A percentile compares a stretch with the other conserved stretches of the same genome.
Conservation (phyloP, 306 rosid genomes). For the Macrotyloma uniflorum region DNA sequence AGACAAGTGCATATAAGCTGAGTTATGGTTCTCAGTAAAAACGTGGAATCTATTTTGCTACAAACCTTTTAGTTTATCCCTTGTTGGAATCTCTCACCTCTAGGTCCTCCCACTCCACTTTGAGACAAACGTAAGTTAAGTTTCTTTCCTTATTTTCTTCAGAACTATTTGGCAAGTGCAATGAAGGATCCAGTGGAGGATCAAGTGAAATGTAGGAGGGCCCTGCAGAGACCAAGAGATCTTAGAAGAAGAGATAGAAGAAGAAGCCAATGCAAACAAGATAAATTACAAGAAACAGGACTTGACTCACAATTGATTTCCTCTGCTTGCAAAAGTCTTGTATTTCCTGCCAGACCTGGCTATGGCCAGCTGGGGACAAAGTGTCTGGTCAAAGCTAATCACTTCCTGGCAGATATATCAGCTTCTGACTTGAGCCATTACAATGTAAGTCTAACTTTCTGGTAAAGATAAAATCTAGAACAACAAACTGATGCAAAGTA, state of each 20-base stretch:
- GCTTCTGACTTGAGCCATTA: slow-evolving; percentile 61
- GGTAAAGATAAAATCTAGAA: neutral
- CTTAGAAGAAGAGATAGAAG: slow-evolving; percentile 47
- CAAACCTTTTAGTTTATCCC: slow-evolving; percentile 16
- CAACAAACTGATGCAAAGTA: neutral
- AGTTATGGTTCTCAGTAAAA: slow-evolving; percentile 25
- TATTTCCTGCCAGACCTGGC: slow-evolving; percentile 51
- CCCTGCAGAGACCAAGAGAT: slow-evolving; percentile 37
- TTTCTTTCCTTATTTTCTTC: slow-evolving; percentile 29
- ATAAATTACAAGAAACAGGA: slow-evolving; percentile 32
- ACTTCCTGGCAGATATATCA: slow-evolving; percentile 60
- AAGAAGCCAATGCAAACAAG: slow-evolving; percentile 32
- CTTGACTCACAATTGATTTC: slow-evolving; percentile 13
- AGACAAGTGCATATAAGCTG: slow-evolving; percentile 14
- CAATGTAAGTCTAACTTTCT: slow-evolving; percentile 42
- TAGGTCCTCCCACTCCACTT: neutral
- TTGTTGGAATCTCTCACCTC: slow-evolving; percentile 2
- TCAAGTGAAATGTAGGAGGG: slow-evolving; percentile 35
- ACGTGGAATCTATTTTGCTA: neutral
- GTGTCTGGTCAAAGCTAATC: slow-evolving; percentile 65
- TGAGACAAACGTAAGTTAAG: neutral
- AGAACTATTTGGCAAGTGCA: slow-evolving; percentile 26
- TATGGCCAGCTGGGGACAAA: slow-evolving; percentile 57
- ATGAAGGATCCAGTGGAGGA: slow-evolving; percentile 53
- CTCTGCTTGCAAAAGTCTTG: slow-evolving; percentile 43